A percentile compares a stretch with the other conserved stretches of the same genome.
These are phyloP conservation scores for Mycosarcoma mackinlayi DNA, from an alignment of 1,284 basidiomycete genomes.

Conservation along the genomic window DNA sequence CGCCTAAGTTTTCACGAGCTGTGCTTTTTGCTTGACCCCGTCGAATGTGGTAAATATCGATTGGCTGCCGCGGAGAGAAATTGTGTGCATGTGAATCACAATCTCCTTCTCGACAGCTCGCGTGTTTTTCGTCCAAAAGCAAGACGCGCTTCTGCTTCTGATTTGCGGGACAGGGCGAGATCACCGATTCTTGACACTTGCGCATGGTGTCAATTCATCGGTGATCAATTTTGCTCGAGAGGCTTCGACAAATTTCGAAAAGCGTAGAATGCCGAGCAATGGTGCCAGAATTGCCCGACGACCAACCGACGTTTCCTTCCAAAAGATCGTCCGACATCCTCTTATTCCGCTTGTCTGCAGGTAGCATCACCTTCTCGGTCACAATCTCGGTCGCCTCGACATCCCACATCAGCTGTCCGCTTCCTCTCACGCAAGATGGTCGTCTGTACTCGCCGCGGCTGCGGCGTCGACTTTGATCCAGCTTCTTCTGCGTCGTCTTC, in stretches of 20 bases:
- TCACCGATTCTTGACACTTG: constrained; percentile 9
- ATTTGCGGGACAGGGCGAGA: neutral
- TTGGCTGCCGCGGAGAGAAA: too few relatives aligned
- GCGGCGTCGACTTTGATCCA: constrained; percentile 58
- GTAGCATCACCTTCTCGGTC: neutral
- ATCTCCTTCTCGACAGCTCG: neutral
- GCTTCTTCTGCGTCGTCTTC: constrained; percentile 7
- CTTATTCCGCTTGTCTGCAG: neutral
- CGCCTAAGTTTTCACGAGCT: constrained; percentile 5
- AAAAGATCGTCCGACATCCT: constrained; percentile 32
- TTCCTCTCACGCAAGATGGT: constrained; percentile 43
- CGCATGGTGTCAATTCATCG: constrained; percentile 11
- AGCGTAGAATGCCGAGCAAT: constrained; percentile 5
- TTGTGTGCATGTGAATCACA: neutral
- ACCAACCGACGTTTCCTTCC: neutral
- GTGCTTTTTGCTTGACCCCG: neutral
- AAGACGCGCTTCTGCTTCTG: constrained; percentile 16
- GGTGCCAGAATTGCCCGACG: neutral
- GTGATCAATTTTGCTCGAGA: neutral
- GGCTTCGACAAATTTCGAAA: constrained; percentile 38
- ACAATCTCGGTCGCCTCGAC: neutral
- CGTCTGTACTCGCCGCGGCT: constrained; percentile 64
- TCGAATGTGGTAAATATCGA: too few relatives aligned
- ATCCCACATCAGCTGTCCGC: neutral
- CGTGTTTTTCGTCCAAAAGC: neutral